A percentile compares a stretch with the other conserved stretches of the same genome.
These are phyloP conservation scores for Pyropia yezoensis DNA, from an alignment of 23 red algal species.

Conservation along the genomic window DNA sequence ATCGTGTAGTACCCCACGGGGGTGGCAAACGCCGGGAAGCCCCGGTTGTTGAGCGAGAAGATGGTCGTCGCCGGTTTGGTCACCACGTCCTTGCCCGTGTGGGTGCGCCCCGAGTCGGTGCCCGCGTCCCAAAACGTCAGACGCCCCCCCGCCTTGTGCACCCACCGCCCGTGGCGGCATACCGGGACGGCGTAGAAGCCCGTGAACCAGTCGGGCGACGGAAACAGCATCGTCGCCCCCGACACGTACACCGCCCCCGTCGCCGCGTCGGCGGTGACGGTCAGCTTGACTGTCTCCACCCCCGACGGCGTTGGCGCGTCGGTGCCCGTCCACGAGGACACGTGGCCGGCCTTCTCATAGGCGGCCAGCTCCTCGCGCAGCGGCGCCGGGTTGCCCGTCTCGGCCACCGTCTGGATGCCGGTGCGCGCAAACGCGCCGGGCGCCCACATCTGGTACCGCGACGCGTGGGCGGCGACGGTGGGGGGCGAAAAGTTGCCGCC, in stretches of 20 bases:
- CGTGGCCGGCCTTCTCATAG: neutral
- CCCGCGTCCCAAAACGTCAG: conserved; percentile 1
- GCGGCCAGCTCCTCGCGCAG: neutral
- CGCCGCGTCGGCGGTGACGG: neutral
- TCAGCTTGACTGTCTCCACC: neutral
- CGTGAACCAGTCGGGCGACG: conserved; percentile 7
- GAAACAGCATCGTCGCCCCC: neutral
- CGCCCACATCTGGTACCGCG: conserved; percentile 1
- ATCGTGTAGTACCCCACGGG: no score
- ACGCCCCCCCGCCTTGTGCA: neutral
- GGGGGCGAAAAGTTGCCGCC: conserved; percentile 1
- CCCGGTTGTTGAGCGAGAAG: no score
- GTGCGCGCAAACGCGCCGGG: neutral
- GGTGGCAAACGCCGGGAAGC: no score
- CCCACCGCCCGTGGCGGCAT: neutral
- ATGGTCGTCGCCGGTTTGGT: no score
- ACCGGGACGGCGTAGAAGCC: neutral
- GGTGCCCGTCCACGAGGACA: neutral
- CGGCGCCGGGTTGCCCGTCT: neutral
- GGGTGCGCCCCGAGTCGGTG: neutral
- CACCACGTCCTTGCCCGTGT: neutral
- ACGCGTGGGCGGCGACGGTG: neutral
- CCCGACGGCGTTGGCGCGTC: neutral
- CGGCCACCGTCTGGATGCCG: conserved; percentile 5
- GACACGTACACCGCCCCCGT: neutral